Conservation (phyloP, 2,329 filamentous ascomycete species). For the Coniochaeta sp. region DNA sequence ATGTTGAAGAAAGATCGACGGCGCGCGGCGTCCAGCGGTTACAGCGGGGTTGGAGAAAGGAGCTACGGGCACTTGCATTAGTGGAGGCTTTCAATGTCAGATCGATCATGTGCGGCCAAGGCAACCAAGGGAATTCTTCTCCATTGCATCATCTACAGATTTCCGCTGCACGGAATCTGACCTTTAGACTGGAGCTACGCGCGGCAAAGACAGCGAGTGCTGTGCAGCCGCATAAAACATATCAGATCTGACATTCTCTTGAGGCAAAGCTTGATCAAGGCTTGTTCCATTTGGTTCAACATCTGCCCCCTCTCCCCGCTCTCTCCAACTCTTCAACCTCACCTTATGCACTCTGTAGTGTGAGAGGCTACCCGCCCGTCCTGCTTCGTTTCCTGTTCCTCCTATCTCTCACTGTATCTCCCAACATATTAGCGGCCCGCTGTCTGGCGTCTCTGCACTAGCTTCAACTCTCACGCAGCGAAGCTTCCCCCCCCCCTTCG, state of each 20-base stretch:
- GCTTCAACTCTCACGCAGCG: no score
- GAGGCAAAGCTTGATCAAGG: no score
- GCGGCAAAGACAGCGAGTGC: not conserved
- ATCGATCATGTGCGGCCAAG: not conserved
- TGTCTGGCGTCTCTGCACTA: not conserved
- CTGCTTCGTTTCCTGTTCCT: no score
- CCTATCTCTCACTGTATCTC: no score
- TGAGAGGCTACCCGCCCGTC: no score
- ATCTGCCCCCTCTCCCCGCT: not conserved
- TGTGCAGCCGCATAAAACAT: not conserved
- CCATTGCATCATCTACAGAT: not conserved
- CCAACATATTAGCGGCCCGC: no score
- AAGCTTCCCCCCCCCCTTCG: not conserved
- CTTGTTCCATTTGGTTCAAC: no score
- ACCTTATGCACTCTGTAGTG: no score
- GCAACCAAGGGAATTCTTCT: not conserved
- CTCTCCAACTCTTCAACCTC: not conserved
- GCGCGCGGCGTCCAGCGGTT: not conserved
- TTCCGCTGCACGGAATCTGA: not conserved
- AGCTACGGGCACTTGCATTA: not conserved
- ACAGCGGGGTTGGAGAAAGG: not conserved
- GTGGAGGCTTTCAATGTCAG: not conserved
- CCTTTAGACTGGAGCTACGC: not conserved
- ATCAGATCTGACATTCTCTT: not conserved
- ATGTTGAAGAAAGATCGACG: not conserved